Evolutionary conservation across 345 rosid genomes (phyloP).

Genomic region (Euphorbia pulcherrima): DNA sequence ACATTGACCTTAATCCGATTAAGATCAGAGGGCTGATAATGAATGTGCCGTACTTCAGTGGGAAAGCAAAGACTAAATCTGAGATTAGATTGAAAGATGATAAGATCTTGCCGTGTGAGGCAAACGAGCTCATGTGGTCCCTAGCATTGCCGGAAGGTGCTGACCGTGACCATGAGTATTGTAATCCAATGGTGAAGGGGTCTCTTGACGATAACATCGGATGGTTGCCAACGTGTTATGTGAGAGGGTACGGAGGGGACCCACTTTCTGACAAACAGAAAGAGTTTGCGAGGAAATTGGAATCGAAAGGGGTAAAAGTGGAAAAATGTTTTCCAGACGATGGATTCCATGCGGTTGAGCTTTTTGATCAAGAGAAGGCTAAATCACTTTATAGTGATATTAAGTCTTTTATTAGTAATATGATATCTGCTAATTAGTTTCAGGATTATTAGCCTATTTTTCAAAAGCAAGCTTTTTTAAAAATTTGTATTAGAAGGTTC

Average conservation of each 20-base stretch:
- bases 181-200: slow-evolving; percentile 45
- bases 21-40: slow-evolving; percentile 63
- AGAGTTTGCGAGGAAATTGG: slow-evolving; percentile 48
- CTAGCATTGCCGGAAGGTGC: slow-evolving; percentile 60
- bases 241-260: slow-evolving; percentile 64
- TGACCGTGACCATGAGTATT: slow-evolving; percentile 68
- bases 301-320: slow-evolving; percentile 56
- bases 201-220: slow-evolving; percentile 36
- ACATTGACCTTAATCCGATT: slow-evolving; percentile 42
- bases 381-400: slow-evolving; percentile 28
- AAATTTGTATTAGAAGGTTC: no score
- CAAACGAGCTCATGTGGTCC: slow-evolving; percentile 58
- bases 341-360: slow-evolving; percentile 67
- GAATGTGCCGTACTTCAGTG: slow-evolving; percentile 62
- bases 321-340: slow-evolving; percentile 38
- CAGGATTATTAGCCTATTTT: no score
- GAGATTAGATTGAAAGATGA: slow-evolving; percentile 50
- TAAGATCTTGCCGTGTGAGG: slow-evolving; percentile 47
- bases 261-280: slow-evolving; percentile 69
- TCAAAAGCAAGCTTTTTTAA: no score
- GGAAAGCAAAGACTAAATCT: slow-evolving; percentile 52
- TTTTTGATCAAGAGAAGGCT: slow-evolving; percentile 49
- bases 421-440: neutral
- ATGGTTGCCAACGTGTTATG: slow-evolving; percentile 46
- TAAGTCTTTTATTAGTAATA: slow-evolving; percentile 32